Conservation (phyloP, 768 basidiomycete genomes). For the Tylopilus subfusipes region DNA sequence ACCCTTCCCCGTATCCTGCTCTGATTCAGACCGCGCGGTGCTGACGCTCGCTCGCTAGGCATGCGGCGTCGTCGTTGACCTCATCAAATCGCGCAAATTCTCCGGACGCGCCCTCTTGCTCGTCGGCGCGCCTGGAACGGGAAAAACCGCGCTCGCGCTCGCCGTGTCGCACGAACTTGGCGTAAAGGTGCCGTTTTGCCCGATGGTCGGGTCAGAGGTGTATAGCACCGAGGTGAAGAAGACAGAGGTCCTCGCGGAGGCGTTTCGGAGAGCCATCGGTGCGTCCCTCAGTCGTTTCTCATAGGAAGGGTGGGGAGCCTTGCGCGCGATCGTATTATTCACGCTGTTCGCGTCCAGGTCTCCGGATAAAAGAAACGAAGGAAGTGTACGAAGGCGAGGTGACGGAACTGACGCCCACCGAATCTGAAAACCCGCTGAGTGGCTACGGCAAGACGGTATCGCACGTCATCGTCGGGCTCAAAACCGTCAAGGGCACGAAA, state of each 20-base stretch:
- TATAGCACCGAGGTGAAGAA: conserved; percentile 98
- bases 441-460: conserved; percentile 99
- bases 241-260: conserved; percentile 95
- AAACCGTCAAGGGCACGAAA: conserved; percentile 91
- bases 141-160: conserved; percentile 96
- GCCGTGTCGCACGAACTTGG: conserved; percentile 95
- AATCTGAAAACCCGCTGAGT: conserved; percentile 94
- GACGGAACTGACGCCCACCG: conserved; percentile 93
- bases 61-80: conserved; percentile 85
- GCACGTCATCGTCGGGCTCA: conserved; percentile 95
- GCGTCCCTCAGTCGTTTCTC: too few relatives aligned
- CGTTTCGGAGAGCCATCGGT: conserved; percentile 95
- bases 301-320: too few relatives aligned
- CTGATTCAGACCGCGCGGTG: too few relatives aligned
- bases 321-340: neutral
- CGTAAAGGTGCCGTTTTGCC: conserved; percentile 93
- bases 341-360: conserved; percentile 39
- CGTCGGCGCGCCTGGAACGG: conserved; percentile 95
- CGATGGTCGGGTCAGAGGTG: conserved; percentile 98
- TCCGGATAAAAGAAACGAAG: conserved; percentile 98
- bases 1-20: neutral
- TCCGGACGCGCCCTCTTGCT: conserved; percentile 89
- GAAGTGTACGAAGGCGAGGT: conserved; percentile 99
- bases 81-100: conserved; percentile 89
- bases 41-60: conserved; percentile 47